A percentile compares a stretch with the other conserved stretches of the same genome.
phyloP scores from a whole-genome alignment of 495 filamentous ascomycete genomes.

The Podospora pseudocomata region DNA sequence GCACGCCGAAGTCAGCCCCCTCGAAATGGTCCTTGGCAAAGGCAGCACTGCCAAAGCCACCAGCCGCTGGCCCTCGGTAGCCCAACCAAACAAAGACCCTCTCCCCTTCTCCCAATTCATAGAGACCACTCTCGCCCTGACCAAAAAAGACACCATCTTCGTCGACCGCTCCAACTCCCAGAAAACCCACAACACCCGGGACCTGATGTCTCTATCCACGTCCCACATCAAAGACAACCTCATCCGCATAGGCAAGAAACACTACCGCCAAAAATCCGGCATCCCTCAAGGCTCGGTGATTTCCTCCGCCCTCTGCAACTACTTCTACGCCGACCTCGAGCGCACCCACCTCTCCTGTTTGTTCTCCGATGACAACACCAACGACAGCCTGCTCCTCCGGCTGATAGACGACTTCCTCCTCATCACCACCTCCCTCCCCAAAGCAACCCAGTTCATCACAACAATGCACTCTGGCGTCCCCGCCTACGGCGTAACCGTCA shows the following conservation, averaged over 20 bases:
- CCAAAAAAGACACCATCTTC: slow-evolving; percentile 68
- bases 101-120: slow-evolving; percentile 55
- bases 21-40: slow-evolving; percentile 24
- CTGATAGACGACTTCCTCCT: slow-evolving; percentile 92
- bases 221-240: slow-evolving; percentile 80
- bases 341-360: slow-evolving; percentile 63
- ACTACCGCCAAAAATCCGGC: slow-evolving; percentile 80
- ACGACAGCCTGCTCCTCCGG: slow-evolving; percentile 65
- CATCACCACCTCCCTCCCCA: slow-evolving; percentile 62
- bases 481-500: slow-evolving; percentile 76
- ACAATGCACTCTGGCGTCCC: slow-evolving; percentile 76
- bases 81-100: slow-evolving; percentile 49
- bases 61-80: slow-evolving; percentile 63
- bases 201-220: slow-evolving; percentile 65
- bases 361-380: slow-evolving; percentile 12
- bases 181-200: slow-evolving; percentile 49
- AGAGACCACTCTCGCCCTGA: slow-evolving; percentile 40
- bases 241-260: slow-evolving; percentile 84
- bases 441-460: slow-evolving; percentile 67
- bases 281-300: slow-evolving; percentile 92
- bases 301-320: slow-evolving; percentile 83
- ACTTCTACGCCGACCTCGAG: slow-evolving; percentile 90
- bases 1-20: slow-evolving; percentile 65
- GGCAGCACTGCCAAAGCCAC: slow-evolving; percentile 27
- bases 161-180: slow-evolving; percentile 56